Conservation (phyloP, 371 early-diverging fungal genomes). For the Mucor lusitanicus region DNA sequence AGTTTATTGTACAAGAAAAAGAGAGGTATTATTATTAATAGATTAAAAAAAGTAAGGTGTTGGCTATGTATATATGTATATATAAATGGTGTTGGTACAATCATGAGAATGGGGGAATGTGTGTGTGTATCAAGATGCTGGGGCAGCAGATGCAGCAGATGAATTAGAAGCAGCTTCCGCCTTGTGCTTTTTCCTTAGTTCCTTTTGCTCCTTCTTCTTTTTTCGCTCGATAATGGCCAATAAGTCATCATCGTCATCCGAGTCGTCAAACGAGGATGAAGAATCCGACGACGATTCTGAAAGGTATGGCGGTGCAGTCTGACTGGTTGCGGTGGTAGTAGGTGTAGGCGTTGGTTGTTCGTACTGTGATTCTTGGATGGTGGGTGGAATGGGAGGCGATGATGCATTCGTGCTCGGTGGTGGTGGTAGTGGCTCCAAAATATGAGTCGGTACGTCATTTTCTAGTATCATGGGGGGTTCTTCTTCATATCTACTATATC, state of each 20-base stretch:
- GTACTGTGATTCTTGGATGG: background rate
- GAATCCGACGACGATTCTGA: background rate
- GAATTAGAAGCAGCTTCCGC: background rate
- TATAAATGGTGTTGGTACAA: background rate
- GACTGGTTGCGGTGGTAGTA: background rate
- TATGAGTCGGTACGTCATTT: constrained; percentile 25
- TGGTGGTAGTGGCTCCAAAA: constrained; percentile 12
- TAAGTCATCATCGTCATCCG: constrained; percentile 24
- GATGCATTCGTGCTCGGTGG: background rate
- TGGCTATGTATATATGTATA: background rate
- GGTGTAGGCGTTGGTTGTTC: background rate
- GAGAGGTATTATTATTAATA: background rate
- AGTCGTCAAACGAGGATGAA: constrained; percentile 16
- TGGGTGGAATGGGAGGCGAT: background rate
- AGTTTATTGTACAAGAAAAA: background rate
- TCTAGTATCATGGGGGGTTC: constrained; percentile 1
- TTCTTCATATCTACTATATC: background rate
- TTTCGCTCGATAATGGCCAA: constrained; percentile 19
- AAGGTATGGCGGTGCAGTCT: background rate
- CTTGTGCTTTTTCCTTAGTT: background rate
- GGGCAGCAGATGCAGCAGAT: background rate
- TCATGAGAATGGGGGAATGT: background rate
- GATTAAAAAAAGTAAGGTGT: too few species aligned
- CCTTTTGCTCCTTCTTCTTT: constrained; percentile 16
- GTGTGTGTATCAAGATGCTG: background rate